Base-by-base conservation (phyloP, 2,329 filamentous ascomycete species). In the Ophiostoma australiae region DNA sequence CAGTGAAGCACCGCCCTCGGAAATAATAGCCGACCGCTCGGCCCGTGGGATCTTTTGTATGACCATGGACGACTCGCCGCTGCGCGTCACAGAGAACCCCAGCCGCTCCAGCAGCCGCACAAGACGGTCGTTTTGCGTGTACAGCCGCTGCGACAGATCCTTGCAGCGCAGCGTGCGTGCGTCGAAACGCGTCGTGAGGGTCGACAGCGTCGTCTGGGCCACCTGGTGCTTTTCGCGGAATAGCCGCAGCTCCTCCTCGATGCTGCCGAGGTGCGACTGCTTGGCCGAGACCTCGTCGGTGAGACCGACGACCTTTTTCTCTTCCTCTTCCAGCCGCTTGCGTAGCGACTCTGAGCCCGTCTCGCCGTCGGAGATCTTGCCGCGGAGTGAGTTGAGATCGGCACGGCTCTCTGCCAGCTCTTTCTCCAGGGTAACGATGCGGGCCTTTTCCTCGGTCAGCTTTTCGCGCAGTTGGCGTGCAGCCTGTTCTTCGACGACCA, bases 41-140 rank as follows among this genome's bases (percentile, higher is more conserved):
- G 86, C 81, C 23, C 86, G 85, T 4, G 88, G 86, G 41, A 90
- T 80, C 75, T 93, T 91, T 77, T 93, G 91, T 68, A 97, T 89
- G 1, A 86, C 80, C 86, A 97, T 92, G 15, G 84, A 84, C 17
- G 84, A 84, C 31, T 88, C 87, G 58, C 90, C 89, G 73, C 93
- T 89, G 44, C 92, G 89, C 2, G 88, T 88, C 20, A 98, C 86
- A 0, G 90, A 89, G 77, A 95, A 97, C 15, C 94, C 94, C 4
- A 98, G 84, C 39, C 93, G 88, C 77, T 98, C 94, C 0, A 99
- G 84, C 67, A 99, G 87, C 69, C 90, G 89, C 72, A 87, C 87
- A n/a, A 97, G 84, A 33, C 92, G 90, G 75, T 96, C 91, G 73
- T 95, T 94, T 73, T 97, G 92, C 1, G 88, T 85, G 78, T 92